phyloP scores from a whole-genome alignment of 257 asterid genomes.

The Solanum chaucha region DNA sequence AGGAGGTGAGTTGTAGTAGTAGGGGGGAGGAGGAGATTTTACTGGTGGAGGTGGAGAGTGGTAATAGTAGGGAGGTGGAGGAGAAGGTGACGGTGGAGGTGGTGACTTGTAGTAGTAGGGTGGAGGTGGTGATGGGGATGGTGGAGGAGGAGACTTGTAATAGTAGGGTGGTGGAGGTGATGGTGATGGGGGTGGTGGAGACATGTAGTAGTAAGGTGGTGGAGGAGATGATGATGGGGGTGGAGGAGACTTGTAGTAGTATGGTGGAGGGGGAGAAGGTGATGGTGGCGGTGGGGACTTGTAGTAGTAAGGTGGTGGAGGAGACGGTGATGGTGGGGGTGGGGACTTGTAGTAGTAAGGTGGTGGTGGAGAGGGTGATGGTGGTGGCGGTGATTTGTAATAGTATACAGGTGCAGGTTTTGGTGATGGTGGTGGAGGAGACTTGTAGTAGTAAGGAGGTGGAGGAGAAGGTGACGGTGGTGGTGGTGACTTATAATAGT shows the following conservation, averaged over 20 bases:
- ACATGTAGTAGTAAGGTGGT: not conserved
- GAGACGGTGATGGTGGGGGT: accelerated
- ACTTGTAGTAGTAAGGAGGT: not conserved
- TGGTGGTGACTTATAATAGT: not conserved
- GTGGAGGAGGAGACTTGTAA: constrained; percentile 12
- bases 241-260: not conserved
- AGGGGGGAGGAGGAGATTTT: not conserved
- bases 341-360: not conserved
- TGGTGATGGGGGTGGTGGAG: constrained; percentile 10
- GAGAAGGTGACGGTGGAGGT: not conserved
- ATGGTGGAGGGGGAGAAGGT: not conserved
- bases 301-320: not conserved
- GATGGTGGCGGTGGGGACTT: not conserved
- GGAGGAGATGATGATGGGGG: constrained; percentile 7
- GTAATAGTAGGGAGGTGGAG: not conserved
- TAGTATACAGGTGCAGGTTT: not conserved
- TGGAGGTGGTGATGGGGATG: not conserved
- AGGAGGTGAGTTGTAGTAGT: not conserved
- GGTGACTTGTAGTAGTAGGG: not conserved
- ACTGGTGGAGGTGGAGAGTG: not conserved
- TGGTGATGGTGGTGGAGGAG: not conserved
- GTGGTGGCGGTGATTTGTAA: not conserved
- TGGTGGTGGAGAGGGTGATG: not conserved
- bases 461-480: not conserved
- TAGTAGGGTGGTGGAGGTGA: not conserved